Base-by-base conservation (phyloP, 2,329 filamentous ascomycete genomes). In the Aspergillus sp. region DNA sequence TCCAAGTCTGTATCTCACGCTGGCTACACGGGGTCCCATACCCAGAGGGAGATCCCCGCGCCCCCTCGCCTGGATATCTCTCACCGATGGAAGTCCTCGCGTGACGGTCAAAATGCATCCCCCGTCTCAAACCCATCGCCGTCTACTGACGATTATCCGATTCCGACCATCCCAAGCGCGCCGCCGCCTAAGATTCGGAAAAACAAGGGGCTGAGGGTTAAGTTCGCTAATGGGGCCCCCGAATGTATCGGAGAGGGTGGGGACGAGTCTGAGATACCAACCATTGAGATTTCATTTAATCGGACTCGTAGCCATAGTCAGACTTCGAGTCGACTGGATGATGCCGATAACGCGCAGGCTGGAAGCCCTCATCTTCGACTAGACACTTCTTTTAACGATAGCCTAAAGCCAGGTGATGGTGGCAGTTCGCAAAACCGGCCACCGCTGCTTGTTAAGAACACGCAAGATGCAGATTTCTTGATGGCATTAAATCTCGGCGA, bases 161-260 rank as follows among this genome's bases (percentile, higher is more conserved):
- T 43, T 53, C 64, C 57, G 56, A 65, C 33, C 54, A 64, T 62
- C 41, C 58, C 61, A 12, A 65, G 50, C 17, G 9, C 35, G 12
- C 66, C 70, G 3, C 63, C 68, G 12, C 68, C 64, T 43, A 71
- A 73, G 56, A 73, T 73, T 56, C 72, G 77, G 66, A 79, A 77
- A 55, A 85, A 83, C 69, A 90, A 90, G 73, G 89, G 89, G 9
- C 78, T 95, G 60, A 79, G 79, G 4, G 93, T 97, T 37, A 85
- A 82, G 56, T 97, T 97, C 68, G 84, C 83, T 52, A 86, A 90
- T 64, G 83, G 82, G 9, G 80, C 83, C 55, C 92, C 93, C 6
- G 89, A 91, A 47, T 76, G 96, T 61, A 97, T 98, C 68, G 93
- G 93, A 47, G 88, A 93, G 73, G 93, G 93, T 57, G 93, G 93